Evolutionary conservation across 345 rosid species (phyloP).

Genomic region (Jatropha curcas): DNA sequence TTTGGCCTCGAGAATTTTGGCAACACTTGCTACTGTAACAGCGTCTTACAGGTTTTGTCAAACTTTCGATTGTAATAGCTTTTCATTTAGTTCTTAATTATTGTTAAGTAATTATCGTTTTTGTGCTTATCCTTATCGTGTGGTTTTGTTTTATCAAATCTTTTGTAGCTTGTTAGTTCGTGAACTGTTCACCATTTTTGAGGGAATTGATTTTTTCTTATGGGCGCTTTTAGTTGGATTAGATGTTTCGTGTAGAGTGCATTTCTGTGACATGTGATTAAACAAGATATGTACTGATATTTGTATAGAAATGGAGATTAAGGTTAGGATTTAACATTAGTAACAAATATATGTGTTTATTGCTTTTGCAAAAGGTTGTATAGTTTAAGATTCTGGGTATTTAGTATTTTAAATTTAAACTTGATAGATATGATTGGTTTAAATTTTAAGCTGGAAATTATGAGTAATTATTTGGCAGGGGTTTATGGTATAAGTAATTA

Average conservation of each 20-base stretch:
- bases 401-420: neutral
- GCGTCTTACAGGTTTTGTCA: constrained; percentile 81
- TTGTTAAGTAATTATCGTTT: neutral
- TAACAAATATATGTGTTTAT: too few relatives aligned
- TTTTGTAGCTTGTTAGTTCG: neutral
- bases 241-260: neutral
- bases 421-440: neutral
- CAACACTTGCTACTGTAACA: constrained; percentile 97
- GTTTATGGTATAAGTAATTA: neutral
- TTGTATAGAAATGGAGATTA: neutral
- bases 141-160: neutral
- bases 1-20: constrained; percentile 99
- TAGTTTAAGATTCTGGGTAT: neutral
- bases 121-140: neutral
- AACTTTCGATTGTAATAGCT: neutral
- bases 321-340: neutral
- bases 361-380: neutral
- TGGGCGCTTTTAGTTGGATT: neutral
- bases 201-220: neutral
- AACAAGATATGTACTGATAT: too few relatives aligned
- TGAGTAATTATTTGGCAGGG: neutral
- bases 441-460: neutral
- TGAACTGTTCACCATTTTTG: neutral
- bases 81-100: neutral
- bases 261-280: neutral